A percentile compares a stretch with the other conserved stretches of the same genome.
phyloP scores from a whole-genome alignment of 2,329 filamentous ascomycete species.

The Cladophialophora yegresii region DNA sequence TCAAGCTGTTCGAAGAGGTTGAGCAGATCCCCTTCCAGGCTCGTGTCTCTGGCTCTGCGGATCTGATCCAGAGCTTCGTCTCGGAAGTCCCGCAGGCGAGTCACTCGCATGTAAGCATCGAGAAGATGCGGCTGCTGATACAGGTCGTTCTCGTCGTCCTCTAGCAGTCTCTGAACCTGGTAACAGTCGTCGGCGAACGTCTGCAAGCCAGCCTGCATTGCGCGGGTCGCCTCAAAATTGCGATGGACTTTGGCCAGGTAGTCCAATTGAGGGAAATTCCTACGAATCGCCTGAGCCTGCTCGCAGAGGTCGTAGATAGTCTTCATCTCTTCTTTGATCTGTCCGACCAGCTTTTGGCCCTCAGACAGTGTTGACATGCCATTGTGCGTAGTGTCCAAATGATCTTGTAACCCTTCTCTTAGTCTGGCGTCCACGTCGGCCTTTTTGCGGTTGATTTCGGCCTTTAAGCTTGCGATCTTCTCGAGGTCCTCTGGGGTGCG shows the following conservation, averaged over 20 bases:
- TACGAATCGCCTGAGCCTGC: slow-evolving; percentile 95
- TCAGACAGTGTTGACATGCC: slow-evolving; percentile 88
- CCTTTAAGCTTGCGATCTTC: slow-evolving; percentile 85
- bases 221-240: slow-evolving; percentile 91
- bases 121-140: slow-evolving; percentile 92
- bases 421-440: slow-evolving; percentile 86
- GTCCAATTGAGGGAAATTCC: slow-evolving; percentile 88
- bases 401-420: slow-evolving; percentile 81
- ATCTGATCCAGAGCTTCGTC: slow-evolving; percentile 98
- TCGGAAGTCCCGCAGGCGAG: slow-evolving; percentile 85
- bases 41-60: slow-evolving; percentile 69
- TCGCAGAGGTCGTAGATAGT: slow-evolving; percentile 97
- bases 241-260: slow-evolving; percentile 63
- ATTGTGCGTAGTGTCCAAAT: slow-evolving; percentile 89
- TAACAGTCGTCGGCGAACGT: slow-evolving; percentile 77
- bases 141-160: slow-evolving; percentile 78
- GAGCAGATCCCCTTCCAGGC: slow-evolving; percentile 77
- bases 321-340: slow-evolving; percentile 97
- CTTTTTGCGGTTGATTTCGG: slow-evolving; percentile 94
- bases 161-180: slow-evolving; percentile 74
- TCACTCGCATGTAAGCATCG: slow-evolving; percentile 87
- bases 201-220: slow-evolving; percentile 89
- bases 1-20: slow-evolving; percentile 89
- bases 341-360: slow-evolving; percentile 85
- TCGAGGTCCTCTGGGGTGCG: slow-evolving; percentile 96